A percentile compares a stretch with the other conserved stretches of the same genome.
phyloP scores from a whole-genome alignment of 768 basidiomycete genomes.

The Lyophyllum atratum region DNA sequence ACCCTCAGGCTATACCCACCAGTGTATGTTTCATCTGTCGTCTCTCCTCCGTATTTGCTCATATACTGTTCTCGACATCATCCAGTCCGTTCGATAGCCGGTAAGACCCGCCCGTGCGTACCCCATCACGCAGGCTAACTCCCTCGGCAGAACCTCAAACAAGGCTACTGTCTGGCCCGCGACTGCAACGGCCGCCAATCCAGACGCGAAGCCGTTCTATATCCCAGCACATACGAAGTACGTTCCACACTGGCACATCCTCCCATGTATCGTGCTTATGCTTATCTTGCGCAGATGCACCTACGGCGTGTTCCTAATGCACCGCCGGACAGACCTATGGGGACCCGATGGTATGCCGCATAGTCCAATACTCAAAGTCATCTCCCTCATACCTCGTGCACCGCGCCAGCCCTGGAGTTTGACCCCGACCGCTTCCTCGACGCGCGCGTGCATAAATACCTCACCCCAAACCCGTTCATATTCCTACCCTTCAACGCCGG shows the following conservation, averaged over 20 bases:
- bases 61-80: background rate
- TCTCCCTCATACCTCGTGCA: background rate
- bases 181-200: slow-evolving; percentile 14
- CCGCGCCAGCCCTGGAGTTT: slow-evolving; percentile 55
- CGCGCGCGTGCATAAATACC: slow-evolving; percentile 54
- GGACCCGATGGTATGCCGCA: slow-evolving; percentile 58
- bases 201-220: slow-evolving; percentile 38
- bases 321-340: slow-evolving; percentile 64
- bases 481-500: slow-evolving; percentile 58
- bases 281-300: slow-evolving; percentile 26
- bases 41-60: background rate
- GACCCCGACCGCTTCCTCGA: slow-evolving; percentile 74
- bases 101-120: slow-evolving; percentile 10
- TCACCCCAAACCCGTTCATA: slow-evolving; percentile 58
- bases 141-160: slow-evolving; percentile 19
- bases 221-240: slow-evolving; percentile 39
- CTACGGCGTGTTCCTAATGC: slow-evolving; percentile 60
- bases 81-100: slow-evolving; percentile 39
- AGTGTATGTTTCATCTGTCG: slow-evolving; percentile 34
- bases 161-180: slow-evolving; percentile 27
- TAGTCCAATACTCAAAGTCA: background rate
- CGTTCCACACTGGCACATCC: background rate
- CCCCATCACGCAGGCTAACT: background rate
- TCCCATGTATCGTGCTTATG: background rate
- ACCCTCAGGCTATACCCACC: slow-evolving; percentile 54